Base-by-base conservation (phyloP, 2,329 filamentous ascomycete species). In the Penicillium expansum region DNA sequence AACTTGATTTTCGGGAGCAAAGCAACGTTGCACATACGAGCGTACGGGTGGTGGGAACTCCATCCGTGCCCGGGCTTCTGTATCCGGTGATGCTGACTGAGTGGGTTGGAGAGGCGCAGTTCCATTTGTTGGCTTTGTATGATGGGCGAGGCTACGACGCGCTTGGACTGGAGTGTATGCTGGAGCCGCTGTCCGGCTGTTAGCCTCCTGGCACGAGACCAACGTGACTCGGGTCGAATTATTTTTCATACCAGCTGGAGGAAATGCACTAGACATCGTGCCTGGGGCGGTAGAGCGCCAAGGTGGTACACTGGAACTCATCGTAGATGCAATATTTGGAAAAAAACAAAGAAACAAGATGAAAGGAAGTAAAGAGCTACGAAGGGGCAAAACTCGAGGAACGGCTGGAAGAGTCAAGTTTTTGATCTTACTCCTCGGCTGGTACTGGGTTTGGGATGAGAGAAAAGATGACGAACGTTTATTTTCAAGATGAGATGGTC, bases 1-100 rank as follows among this genome's bases (percentile, higher is more conserved):
- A 60, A 89, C 82, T 62, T 86, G 79, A 70, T 92, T 90, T 57
- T 86, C 83, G 27, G 86, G 83, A 49, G 90, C 86, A 72, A 97
- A 97, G 27, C 92, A 92, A 69, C 92, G 87, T 69, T 92, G 88
- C 32, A 97, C 93, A 77, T 97, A 97, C 63, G 83, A 81, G 66
- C 92, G 89, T 58, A 97, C 91, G n/a, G 88, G 84, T 42, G 84
- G 79, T 32, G 92, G 87, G 88, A 91, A 97, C 66, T 89, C 85
- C 67, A 86, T 78, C 88, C 81, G 77, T 77, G 73, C 82, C 80
- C 60, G 76, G 53, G 59, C 64, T 48, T 72, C 72, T 48, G 78
- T 73, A 61, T 76, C 72, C 24, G 73, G 65, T 58, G 52, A 37
- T 43, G 71, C 65, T 43, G 69, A 60, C 62, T 55, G 59, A 8